A percentile compares a stretch with the other conserved stretches of the same genome.
phyloP scores from a whole-genome alignment of 805 yeast genomes.

The Nakazawaea ambrosiae region DNA sequence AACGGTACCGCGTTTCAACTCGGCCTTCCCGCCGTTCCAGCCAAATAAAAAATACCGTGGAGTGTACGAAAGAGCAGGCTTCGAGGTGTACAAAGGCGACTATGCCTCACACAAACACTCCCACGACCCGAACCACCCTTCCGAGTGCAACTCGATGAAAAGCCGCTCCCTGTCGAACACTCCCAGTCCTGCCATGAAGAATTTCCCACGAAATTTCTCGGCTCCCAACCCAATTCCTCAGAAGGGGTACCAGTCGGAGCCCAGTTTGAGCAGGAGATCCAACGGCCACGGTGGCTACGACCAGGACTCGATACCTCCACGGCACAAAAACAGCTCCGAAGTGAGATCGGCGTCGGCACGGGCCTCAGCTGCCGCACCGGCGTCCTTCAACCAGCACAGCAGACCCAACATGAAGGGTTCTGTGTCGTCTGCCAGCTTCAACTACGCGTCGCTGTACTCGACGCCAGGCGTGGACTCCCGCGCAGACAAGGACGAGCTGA shows the following conservation, averaged over 20 bases:
- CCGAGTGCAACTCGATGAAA: slow-evolving; percentile 5
- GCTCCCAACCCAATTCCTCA: slow-evolving; percentile 5
- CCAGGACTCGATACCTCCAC: background rate
- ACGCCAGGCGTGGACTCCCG: slow-evolving; percentile 5
- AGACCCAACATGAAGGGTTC: background rate
- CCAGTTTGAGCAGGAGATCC: slow-evolving; percentile 1
- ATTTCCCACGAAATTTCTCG: slow-evolving; percentile 4
- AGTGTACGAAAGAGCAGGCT: slow-evolving; percentile 79
- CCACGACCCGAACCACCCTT: slow-evolving; percentile 4
- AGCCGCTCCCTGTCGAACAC: background rate
- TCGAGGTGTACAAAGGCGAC: slow-evolving; percentile 43
- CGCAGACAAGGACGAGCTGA: slow-evolving; percentile 1
- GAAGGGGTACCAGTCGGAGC: background rate
- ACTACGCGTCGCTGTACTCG: slow-evolving; percentile 5
- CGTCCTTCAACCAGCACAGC: background rate
- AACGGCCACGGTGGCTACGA: background rate
- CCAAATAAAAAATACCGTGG: slow-evolving; percentile 56
- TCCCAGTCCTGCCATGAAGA: slow-evolving; percentile 1
- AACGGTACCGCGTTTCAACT: slow-evolving; percentile 28
- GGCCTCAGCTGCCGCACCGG: too few relatives aligned
- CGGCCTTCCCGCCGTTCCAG: slow-evolving; percentile 67
- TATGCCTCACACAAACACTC: slow-evolving; percentile 1
- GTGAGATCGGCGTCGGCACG: too few relatives aligned
- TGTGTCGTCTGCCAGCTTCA: slow-evolving; percentile 2
- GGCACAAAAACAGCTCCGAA: background rate